Percentiles rank a stretch among this genome's conserved stretches.
phyloP scores from a whole-genome alignment of 768 basidiomycete species.

The Tylopilus balloui region DNA sequence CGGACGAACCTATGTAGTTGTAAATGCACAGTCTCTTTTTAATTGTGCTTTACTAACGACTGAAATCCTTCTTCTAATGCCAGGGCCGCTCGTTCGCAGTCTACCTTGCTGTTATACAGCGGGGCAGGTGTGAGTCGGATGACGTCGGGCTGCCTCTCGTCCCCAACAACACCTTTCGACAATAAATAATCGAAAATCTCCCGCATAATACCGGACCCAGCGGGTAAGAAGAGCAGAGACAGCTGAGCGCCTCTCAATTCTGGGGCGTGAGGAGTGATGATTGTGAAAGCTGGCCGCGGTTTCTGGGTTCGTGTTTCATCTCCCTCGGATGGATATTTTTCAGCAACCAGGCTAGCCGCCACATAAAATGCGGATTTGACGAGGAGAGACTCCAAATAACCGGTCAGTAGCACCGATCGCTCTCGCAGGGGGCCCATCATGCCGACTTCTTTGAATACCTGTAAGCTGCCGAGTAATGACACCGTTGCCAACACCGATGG shows the following conservation, averaged over 20 bases:
- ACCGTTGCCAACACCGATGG: slow-evolving; percentile 78
- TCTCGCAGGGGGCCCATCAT: slow-evolving; percentile 66
- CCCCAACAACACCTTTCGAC: slow-evolving; percentile 78
- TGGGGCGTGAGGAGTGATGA: slow-evolving; percentile 77
- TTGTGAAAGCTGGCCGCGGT: slow-evolving; percentile 64
- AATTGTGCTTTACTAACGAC: slow-evolving; percentile 15
- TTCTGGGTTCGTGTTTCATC: slow-evolving; percentile 13
- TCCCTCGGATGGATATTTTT: slow-evolving; percentile 25
- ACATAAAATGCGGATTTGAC: slow-evolving; percentile 61
- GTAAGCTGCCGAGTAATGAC: slow-evolving; percentile 78
- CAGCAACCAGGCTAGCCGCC: slow-evolving; percentile 33
- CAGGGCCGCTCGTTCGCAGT: slow-evolving; percentile 66
- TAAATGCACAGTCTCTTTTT: neutral
- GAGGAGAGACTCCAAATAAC: slow-evolving; percentile 62
- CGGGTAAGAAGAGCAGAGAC: slow-evolving; percentile 75
- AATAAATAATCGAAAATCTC: slow-evolving; percentile 57
- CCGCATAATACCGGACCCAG: slow-evolving; percentile 58
- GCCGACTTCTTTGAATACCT: slow-evolving; percentile 73
- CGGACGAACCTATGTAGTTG: slow-evolving; percentile 3
- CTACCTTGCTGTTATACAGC: slow-evolving; percentile 79
- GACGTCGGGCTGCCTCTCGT: slow-evolving; percentile 88
- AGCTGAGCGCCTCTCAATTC: slow-evolving; percentile 80
- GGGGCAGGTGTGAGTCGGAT: slow-evolving; percentile 85
- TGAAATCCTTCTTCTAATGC: slow-evolving; percentile 60
- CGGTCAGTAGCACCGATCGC: slow-evolving; percentile 70